phyloP scores from a whole-genome alignment of 2,329 filamentous ascomycete species.

The Podosphaera xanthii region DNA sequence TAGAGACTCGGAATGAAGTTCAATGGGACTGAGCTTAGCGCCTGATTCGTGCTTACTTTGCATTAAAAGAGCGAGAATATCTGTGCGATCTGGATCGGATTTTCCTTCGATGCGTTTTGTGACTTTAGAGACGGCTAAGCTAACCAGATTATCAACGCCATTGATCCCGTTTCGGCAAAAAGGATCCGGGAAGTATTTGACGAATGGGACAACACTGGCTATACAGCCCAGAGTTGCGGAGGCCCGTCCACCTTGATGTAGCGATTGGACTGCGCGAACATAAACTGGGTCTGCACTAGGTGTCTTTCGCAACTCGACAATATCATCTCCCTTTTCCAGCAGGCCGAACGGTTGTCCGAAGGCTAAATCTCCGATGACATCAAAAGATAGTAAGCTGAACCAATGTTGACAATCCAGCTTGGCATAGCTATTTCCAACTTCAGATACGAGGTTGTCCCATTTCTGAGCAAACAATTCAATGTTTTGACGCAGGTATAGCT shows the following conservation, averaged over 20 bases:
- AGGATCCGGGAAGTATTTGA: conserved; percentile 54
- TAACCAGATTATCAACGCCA: conserved; percentile 60
- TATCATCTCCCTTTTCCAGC: conserved; percentile 54
- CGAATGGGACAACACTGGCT: conserved; percentile 54
- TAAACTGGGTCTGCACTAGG: conserved; percentile 37
- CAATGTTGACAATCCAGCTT: conserved; percentile 55
- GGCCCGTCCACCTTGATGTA: conserved; percentile 74
- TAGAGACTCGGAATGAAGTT: conserved; percentile 69
- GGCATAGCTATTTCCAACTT: conserved; percentile 24
- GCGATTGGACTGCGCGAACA: conserved; percentile 61
- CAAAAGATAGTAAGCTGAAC: conserved; percentile 46
- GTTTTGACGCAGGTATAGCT: conserved; percentile 70
- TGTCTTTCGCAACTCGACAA: conserved; percentile 46
- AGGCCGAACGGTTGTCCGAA: conserved; percentile 67
- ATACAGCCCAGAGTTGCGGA: conserved; percentile 56
- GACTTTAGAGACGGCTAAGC: conserved; percentile 70
- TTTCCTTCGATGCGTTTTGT: conserved; percentile 50
- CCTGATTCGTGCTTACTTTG: conserved; percentile 67
- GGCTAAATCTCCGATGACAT: conserved; percentile 33
- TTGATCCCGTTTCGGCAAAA: conserved; percentile 57
- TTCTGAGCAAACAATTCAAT: conserved; percentile 21
- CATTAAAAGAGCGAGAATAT: conserved; percentile 64
- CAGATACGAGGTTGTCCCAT: conserved; percentile 27
- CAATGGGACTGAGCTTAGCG: conserved; percentile 48
- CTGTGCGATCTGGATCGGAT: conserved; percentile 43